These are phyloP conservation scores for Alternaria sp. DNA, from an alignment of 2,329 filamentous ascomycete genomes.

Conservation along the genomic window DNA sequence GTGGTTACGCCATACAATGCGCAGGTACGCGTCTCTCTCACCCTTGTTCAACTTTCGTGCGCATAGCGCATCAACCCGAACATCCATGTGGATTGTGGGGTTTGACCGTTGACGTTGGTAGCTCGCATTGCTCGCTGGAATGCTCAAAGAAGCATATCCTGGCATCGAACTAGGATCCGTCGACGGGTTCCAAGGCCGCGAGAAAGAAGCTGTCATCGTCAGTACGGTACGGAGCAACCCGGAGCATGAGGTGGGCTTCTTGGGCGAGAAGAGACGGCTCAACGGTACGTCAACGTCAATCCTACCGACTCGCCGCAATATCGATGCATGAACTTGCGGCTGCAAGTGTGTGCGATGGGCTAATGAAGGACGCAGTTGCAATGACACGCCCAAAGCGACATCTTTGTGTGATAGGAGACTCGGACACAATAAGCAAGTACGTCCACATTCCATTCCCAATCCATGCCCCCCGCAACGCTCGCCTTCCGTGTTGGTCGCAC, in stretches of 20 bases:
- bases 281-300: constrained; percentile 72
- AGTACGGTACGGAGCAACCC: constrained; percentile 93
- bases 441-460: constrained; percentile 41
- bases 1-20: constrained; percentile 97
- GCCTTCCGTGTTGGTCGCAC: constrained; percentile 3
- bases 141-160: constrained; percentile 81
- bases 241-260: constrained; percentile 87
- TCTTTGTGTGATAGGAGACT: constrained; percentile 90
- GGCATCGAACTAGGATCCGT: constrained; percentile 95
- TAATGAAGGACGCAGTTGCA: constrained; percentile 68
- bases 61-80: constrained; percentile 9
- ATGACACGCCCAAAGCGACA: constrained; percentile 96
- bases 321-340: not conserved
- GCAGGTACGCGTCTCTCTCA: constrained; percentile 63
- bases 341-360: constrained; percentile 15
- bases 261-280: constrained; percentile 87
- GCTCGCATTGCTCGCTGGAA: constrained; percentile 76
- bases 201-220: constrained; percentile 94
- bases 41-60: constrained; percentile 15
- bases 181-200: constrained; percentile 94
- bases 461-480: constrained; percentile 2
- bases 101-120: constrained; percentile 49
- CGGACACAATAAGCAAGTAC: constrained; percentile 88
- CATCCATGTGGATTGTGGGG: constrained; percentile 1
- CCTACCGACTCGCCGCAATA: not conserved